Evolutionary conservation across 495 filamentous ascomycete genomes (phyloP).

Genomic region (Chaetomidium leptoderma): DNA sequence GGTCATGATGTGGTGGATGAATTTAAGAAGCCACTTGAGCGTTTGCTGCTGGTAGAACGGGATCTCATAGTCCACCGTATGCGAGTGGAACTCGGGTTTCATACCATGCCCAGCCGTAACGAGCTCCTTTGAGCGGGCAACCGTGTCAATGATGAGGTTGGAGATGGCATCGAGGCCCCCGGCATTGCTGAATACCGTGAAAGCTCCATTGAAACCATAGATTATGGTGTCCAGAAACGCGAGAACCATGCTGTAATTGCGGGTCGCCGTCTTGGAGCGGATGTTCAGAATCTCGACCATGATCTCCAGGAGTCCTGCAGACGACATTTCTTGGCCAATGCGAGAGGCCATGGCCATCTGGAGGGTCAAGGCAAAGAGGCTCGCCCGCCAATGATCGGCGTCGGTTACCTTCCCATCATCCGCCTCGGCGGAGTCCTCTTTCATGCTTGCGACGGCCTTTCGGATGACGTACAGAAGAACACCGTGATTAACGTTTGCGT

Average conservation of each 20-base stretch:
- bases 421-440: slow-evolving; percentile 51
- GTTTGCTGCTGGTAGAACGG: slow-evolving; percentile 89
- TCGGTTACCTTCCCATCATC: slow-evolving; percentile 52
- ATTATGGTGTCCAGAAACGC: slow-evolving; percentile 82
- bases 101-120: slow-evolving; percentile 68
- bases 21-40: slow-evolving; percentile 89
- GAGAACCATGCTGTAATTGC: slow-evolving; percentile 73
- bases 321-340: slow-evolving; percentile 69
- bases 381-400: slow-evolving; percentile 83
- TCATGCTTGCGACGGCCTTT: slow-evolving; percentile 80
- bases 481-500: slow-evolving; percentile 91
- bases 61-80: slow-evolving; percentile 84
- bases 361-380: slow-evolving; percentile 74
- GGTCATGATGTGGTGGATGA: slow-evolving; percentile 91
- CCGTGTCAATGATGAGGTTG: slow-evolving; percentile 75
- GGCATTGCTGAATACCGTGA: slow-evolving; percentile 69
- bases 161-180: slow-evolving; percentile 83
- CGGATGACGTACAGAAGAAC: slow-evolving; percentile 91
- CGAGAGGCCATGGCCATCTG: slow-evolving; percentile 67
- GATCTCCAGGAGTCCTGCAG: slow-evolving; percentile 81
- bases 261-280: slow-evolving; percentile 74
- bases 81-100: slow-evolving; percentile 68
- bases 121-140: slow-evolving; percentile 62
- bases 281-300: slow-evolving; percentile 85
- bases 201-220: slow-evolving; percentile 73